Conservation (phyloP, 805 yeast species). For the Candida piceae region DNA sequence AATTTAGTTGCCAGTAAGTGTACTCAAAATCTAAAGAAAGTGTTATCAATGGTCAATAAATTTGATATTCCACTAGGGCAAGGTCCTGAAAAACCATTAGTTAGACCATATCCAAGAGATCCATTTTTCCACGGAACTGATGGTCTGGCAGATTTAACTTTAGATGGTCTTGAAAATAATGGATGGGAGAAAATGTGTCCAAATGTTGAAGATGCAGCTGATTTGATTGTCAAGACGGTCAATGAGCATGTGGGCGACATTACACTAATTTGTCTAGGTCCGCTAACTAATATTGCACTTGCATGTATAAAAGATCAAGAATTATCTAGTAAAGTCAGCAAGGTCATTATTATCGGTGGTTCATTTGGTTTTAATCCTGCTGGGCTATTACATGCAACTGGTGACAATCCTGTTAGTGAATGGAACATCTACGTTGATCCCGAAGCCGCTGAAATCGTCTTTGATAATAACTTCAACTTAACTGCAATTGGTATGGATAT, state of each 20-base stretch:
- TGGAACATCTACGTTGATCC: slow-evolving; percentile 27
- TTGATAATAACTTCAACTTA: slow-evolving; percentile 17
- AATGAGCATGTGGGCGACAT: slow-evolving; percentile 13
- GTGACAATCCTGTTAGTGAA: slow-evolving; percentile 26
- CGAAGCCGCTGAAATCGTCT: slow-evolving; percentile 24
- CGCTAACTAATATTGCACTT: slow-evolving; percentile 22
- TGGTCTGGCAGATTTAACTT: slow-evolving; percentile 21
- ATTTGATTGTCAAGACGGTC: slow-evolving; percentile 19
- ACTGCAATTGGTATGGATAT: slow-evolving; percentile 27
- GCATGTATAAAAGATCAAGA: slow-evolving; percentile 22
- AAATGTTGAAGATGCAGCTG: slow-evolving; percentile 15
- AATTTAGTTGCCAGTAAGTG: slow-evolving; percentile 20
- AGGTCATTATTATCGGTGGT: slow-evolving; percentile 24
- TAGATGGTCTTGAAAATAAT: slow-evolving; percentile 15
- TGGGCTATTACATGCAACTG: slow-evolving; percentile 25
- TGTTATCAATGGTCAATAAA: slow-evolving; percentile 15
- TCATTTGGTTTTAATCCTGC: slow-evolving; percentile 22
- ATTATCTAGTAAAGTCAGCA: slow-evolving; percentile 15
- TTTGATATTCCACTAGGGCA: slow-evolving; percentile 23
- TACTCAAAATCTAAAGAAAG: slow-evolving; percentile 18
- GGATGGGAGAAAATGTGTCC: slow-evolving; percentile 12
- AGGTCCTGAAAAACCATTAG: slow-evolving; percentile 25
- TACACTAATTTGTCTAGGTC: slow-evolving; percentile 21
- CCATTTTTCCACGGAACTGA: slow-evolving; percentile 25
- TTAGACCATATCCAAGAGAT: slow-evolving; percentile 22